Evolutionary conservation across 1,284 basidiomycete genomes (phyloP).

Genomic region (Puccinia triticina): DNA sequence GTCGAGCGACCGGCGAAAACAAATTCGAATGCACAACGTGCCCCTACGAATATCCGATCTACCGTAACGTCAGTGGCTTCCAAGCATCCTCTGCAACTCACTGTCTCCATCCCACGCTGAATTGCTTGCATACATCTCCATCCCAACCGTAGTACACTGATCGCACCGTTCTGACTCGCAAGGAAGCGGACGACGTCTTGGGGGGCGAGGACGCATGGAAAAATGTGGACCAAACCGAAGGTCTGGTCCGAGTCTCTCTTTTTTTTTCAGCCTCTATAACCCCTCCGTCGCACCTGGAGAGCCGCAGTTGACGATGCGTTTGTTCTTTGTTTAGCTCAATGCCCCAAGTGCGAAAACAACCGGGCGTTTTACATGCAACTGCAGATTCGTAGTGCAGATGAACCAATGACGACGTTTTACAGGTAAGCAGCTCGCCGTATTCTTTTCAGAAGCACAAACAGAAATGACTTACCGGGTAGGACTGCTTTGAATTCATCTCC

Average conservation of each 20-base stretch:
- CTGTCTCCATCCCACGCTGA: background rate
- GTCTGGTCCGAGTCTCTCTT: constrained; percentile 61
- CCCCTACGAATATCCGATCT: constrained; percentile 90
- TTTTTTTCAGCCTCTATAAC: background rate
- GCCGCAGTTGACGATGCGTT: background rate
- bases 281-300: background rate
- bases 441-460: background rate
- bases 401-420: constrained; percentile 92
- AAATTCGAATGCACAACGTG: constrained; percentile 94
- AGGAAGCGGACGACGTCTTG: constrained; percentile 88
- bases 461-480: background rate
- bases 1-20: constrained; percentile 66
- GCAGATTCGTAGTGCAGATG: constrained; percentile 93
- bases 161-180: constrained; percentile 77
- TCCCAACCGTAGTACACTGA: constrained; percentile 70
- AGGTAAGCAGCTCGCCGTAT: constrained; percentile 60
- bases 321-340: constrained; percentile 66
- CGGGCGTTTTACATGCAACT: constrained; percentile 93
- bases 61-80: constrained; percentile 67
- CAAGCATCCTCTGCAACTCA: background rate
- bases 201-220: constrained; percentile 93
- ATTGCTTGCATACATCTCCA: background rate
- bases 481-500: background rate
- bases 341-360: constrained; percentile 85
- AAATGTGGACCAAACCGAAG: constrained; percentile 84